Evolutionary conservation across 495 filamentous ascomycete genomes (phyloP).

Genomic region (Aspergillus affinis): DNA sequence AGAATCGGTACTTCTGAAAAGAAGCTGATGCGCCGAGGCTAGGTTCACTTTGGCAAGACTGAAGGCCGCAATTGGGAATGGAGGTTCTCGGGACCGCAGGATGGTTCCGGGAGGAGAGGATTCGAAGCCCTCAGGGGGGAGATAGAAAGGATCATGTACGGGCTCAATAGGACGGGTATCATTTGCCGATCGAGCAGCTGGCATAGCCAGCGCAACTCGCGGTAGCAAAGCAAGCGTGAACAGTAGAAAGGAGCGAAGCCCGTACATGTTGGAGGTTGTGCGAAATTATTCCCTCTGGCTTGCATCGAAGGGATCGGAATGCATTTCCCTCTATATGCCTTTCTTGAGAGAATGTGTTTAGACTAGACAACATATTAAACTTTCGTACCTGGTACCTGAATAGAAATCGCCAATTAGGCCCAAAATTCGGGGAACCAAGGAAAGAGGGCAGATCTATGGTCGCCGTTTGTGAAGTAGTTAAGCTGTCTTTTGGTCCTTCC

Average conservation of each 20-base stretch:
- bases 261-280: not conserved
- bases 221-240: not conserved
- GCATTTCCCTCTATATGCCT: not conserved
- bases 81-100: slow-evolving; percentile 40
- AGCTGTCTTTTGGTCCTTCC: no score
- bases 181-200: slow-evolving; percentile 3
- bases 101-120: slow-evolving; percentile 38
- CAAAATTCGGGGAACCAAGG: no score
- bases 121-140: slow-evolving; percentile 39
- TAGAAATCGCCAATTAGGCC: no score
- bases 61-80: slow-evolving; percentile 29
- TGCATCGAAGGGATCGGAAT: not conserved
- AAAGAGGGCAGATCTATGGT: no score
- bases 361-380: no score
- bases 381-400: no score
- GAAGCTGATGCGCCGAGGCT: slow-evolving; percentile 44
- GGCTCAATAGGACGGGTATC: slow-evolving; percentile 8
- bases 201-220: slow-evolving; percentile 7
- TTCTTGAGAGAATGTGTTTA: not conserved
- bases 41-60: slow-evolving; percentile 32
- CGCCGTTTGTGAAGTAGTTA: no score
- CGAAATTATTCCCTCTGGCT: not conserved
- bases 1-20: slow-evolving; percentile 51
- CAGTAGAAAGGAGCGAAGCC: not conserved
- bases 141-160: slow-evolving; percentile 47